Percentiles rank a stretch among this genome's conserved stretches.
These are phyloP conservation scores for Tricladium varicosporioides DNA, from an alignment of 2,329 filamentous ascomycete species.

Conservation along the genomic window DNA sequence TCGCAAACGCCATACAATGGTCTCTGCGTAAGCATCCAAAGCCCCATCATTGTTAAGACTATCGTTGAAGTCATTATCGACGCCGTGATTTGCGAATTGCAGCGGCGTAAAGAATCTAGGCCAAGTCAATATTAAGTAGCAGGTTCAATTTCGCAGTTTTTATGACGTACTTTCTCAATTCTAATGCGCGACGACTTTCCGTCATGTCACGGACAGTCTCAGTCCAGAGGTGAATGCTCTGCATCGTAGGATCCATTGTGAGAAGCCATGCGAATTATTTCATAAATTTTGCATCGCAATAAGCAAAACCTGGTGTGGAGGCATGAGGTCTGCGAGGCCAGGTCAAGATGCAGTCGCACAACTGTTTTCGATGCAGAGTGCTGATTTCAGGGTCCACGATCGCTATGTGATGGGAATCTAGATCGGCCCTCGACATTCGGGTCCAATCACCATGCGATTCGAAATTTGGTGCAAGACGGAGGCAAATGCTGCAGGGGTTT, in stretches of 20 bases:
- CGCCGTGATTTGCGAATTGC: conserved; percentile 3
- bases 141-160: too few relatives aligned
- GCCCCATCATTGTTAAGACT: conserved; percentile 30
- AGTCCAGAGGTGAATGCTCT: neutral
- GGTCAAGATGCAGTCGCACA: neutral
- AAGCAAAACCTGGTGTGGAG: neutral
- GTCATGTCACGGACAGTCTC: conserved; percentile 8
- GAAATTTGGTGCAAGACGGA: too few relatives aligned
- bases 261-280: neutral
- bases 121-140: neutral
- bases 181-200: conserved; percentile 26
- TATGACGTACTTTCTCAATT: conserved; percentile 28
- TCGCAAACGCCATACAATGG: conserved; percentile 44
- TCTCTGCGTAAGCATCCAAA: conserved; percentile 42
- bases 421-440: too few relatives aligned
- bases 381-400: too few relatives aligned
- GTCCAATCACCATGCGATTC: too few relatives aligned
- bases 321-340: too few relatives aligned
- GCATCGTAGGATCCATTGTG: neutral
- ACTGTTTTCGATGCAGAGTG: neutral
- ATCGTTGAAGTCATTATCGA: conserved; percentile 22
- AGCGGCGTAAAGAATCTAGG: conserved; percentile 30
- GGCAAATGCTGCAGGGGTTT: too few relatives aligned
- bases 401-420: too few relatives aligned
- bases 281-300: neutral